Conservation (phyloP, 192 early-diverging fungal species). For the Podochytrium sp. region DNA sequence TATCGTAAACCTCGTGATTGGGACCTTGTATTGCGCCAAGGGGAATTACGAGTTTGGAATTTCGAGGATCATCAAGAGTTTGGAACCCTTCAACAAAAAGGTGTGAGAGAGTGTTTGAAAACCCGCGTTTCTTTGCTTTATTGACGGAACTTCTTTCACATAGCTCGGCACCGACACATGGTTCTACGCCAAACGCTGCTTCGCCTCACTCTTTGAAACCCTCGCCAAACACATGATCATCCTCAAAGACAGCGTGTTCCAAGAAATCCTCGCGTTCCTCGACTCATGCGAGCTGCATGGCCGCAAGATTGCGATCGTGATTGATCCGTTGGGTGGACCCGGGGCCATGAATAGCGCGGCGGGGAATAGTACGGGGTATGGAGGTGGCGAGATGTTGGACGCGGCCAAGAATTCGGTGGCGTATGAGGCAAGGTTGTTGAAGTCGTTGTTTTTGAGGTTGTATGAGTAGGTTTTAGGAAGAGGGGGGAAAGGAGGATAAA, state of each 20-base stretch:
- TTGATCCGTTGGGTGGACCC: slow-evolving; percentile 48
- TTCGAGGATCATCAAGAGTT: slow-evolving; percentile 64
- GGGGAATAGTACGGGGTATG: slow-evolving; percentile 11
- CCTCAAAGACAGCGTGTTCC: slow-evolving; percentile 62
- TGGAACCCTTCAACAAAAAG: slow-evolving; percentile 71
- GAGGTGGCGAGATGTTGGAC: slow-evolving; percentile 39
- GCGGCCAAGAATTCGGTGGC: slow-evolving; percentile 52
- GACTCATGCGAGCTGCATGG: slow-evolving; percentile 64
- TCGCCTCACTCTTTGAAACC: slow-evolving; percentile 63
- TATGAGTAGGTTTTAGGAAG: slow-evolving; percentile 37
- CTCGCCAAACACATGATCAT: slow-evolving; percentile 72
- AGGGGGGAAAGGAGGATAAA: not conserved
- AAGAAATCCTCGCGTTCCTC: slow-evolving; percentile 61
- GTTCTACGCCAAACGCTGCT: slow-evolving; percentile 70
- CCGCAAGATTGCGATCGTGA: slow-evolving; percentile 55
- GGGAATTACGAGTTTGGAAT: slow-evolving; percentile 74
- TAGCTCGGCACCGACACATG: slow-evolving; percentile 70
- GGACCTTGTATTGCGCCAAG: slow-evolving; percentile 70
- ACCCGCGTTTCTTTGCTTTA: not conserved
- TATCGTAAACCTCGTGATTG: slow-evolving; percentile 70
- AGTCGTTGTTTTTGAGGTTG: slow-evolving; percentile 56
- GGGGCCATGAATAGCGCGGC: not conserved
- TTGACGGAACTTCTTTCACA: not conserved
- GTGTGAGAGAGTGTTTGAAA: slow-evolving; percentile 26
- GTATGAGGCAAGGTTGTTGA: slow-evolving; percentile 60